Percentiles rank a stretch among this genome's conserved stretches.
Evolutionary conservation across 1,284 basidiomycete genomes (phyloP).

Genomic region (Cryptococcus wingfieldii): DNA sequence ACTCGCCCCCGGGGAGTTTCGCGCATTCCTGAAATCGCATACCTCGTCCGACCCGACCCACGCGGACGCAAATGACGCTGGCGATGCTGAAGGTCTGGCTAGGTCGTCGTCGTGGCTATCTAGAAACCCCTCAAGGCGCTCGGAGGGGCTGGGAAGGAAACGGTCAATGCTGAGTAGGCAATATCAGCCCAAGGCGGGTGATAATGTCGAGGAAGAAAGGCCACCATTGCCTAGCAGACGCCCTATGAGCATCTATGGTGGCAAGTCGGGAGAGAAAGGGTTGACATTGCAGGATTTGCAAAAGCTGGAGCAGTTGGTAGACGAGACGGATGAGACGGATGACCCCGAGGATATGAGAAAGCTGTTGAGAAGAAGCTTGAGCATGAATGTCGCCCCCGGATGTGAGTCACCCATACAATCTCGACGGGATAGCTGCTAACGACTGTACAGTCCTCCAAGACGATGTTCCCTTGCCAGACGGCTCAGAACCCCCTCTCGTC

Average conservation of each 20-base stretch:
- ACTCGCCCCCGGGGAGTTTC: constrained; percentile 93
- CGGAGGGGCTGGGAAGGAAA: constrained; percentile 64
- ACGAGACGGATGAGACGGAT: constrained; percentile 75
- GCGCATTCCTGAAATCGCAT: constrained; percentile 90
- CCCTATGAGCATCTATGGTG: constrained; percentile 60
- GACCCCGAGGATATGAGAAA: constrained; percentile 79
- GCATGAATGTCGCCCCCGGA: constrained; percentile 76
- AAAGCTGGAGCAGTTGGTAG: constrained; percentile 83
- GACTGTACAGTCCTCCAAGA: constrained; percentile 32
- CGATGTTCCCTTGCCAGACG: constrained; percentile 27
- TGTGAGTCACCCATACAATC: constrained; percentile 56
- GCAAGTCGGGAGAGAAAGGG: constrained; percentile 56
- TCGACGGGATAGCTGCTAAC: constrained; percentile 1
- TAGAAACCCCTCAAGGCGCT: constrained; percentile 41
- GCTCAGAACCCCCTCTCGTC: constrained; percentile 73
- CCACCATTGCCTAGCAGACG: constrained; percentile 62
- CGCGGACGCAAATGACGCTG: constrained; percentile 41
- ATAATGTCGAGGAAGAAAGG: constrained; percentile 63
- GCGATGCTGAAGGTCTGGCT: constrained; percentile 25
- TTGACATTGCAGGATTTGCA: constrained; percentile 88
- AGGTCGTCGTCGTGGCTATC: constrained; percentile 40
- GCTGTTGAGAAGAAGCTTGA: constrained; percentile 79
- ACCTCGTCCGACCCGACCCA: constrained; percentile 58
- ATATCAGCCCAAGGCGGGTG: constrained; percentile 70
- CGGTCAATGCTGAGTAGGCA: constrained; percentile 86